A percentile compares a stretch with the other conserved stretches of the same genome.
phyloP scores from a whole-genome alignment of 805 yeast species.

The Alloascoidea africana region DNA sequence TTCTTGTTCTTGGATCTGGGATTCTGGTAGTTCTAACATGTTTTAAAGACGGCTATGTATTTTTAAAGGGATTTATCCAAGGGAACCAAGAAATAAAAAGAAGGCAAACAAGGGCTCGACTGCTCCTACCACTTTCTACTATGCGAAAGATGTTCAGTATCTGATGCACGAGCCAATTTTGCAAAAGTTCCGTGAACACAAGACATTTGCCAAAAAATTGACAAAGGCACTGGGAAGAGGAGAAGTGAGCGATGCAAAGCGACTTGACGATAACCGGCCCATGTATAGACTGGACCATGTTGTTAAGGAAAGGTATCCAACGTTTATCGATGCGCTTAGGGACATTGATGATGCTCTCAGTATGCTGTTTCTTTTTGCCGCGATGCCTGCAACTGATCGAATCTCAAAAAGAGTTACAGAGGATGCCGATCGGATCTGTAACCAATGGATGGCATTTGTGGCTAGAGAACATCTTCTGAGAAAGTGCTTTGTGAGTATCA shows the following conservation, averaged over 20 bases:
- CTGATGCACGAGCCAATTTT: slow-evolving; percentile 90
- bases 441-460: slow-evolving; percentile 91
- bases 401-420: slow-evolving; percentile 70
- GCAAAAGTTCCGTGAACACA: slow-evolving; percentile 86
- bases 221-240: slow-evolving; percentile 85
- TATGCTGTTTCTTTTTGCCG: slow-evolving; percentile 87
- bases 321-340: slow-evolving; percentile 81
- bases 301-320: slow-evolving; percentile 90
- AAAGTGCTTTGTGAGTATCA: slow-evolving; percentile 90
- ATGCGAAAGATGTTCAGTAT: slow-evolving; percentile 87
- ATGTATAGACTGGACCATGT: slow-evolving; percentile 78
- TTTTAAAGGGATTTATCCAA: slow-evolving; percentile 94
- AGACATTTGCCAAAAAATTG: slow-evolving; percentile 83
- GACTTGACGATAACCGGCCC: slow-evolving; percentile 68
- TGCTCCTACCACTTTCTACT: slow-evolving; percentile 89
- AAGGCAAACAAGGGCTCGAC: slow-evolving; percentile 98
- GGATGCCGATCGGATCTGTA: slow-evolving; percentile 75
- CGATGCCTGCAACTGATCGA: slow-evolving; percentile 85
- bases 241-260: slow-evolving; percentile 78
- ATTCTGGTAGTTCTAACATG: no score
- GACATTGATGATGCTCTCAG: slow-evolving; percentile 91
- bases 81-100: slow-evolving; percentile 91
- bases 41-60: slow-evolving; percentile 86
- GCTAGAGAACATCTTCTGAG: slow-evolving; percentile 70
- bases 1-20: no score